These are phyloP conservation scores for Alternaria sp. DNA, from an alignment of 2,329 filamentous ascomycete genomes.

Conservation along the genomic window DNA sequence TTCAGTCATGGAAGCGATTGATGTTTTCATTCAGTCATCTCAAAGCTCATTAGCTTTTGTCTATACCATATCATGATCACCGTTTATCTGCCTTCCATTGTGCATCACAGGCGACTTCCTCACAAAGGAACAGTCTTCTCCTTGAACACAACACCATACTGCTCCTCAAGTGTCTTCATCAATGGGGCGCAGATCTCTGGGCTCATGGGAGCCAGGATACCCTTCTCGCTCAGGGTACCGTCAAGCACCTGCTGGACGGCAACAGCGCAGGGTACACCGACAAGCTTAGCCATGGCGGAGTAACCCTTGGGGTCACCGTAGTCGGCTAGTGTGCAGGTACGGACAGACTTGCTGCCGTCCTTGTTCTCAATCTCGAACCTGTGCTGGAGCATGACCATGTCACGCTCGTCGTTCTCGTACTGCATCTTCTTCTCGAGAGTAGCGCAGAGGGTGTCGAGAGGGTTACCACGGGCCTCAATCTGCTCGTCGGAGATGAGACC, in stretches of 20 bases:
- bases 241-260: constrained; percentile 81
- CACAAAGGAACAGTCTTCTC: constrained; percentile 67
- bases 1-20: neutral
- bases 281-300: constrained; percentile 83
- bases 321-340: constrained; percentile 82
- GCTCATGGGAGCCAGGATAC: constrained; percentile 80
- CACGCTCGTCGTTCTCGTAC: constrained; percentile 82
- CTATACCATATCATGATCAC: constrained; percentile 6
- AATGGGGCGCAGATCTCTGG: constrained; percentile 75
- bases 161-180: constrained; percentile 79
- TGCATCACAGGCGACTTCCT: neutral
- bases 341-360: constrained; percentile 79
- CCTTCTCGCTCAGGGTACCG: constrained; percentile 75
- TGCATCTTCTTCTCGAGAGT: constrained; percentile 92
- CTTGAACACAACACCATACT: constrained; percentile 76
- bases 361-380: constrained; percentile 85
- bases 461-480: constrained; percentile 78
- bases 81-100: neutral
- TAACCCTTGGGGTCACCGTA: constrained; percentile 84
- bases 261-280: constrained; percentile 78
- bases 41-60: constrained; percentile 4
- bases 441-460: constrained; percentile 90
- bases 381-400: constrained; percentile 82
- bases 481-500: constrained; percentile 72
- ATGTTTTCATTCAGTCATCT: constrained; percentile 3